Percentiles rank a stretch among this genome's conserved stretches.
phyloP scores from a whole-genome alignment of 2,329 filamentous ascomycete species.

The Pseudocercospora musae region DNA sequence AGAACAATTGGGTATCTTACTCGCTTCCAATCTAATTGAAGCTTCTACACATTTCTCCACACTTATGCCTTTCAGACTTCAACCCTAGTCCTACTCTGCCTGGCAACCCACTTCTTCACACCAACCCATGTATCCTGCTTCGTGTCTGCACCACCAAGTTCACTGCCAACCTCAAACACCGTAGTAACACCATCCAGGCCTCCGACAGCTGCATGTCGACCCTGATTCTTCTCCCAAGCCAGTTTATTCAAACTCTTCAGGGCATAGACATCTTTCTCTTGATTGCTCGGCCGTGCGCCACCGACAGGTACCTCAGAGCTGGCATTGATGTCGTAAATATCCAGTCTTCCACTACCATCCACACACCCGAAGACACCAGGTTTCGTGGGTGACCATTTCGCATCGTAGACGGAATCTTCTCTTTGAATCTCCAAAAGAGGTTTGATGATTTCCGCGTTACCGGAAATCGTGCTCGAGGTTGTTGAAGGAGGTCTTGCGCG shows the following conservation, averaged over 20 bases:
- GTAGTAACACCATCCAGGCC: constrained; percentile 88
- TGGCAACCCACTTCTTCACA: constrained; percentile 83
- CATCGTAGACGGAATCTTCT: constrained; percentile 96
- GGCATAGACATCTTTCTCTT: constrained; percentile 40
- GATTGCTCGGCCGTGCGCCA: constrained; percentile 53
- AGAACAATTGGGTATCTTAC: constrained; percentile 3
- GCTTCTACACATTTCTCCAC: not conserved
- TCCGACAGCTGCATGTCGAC: constrained; percentile 80
- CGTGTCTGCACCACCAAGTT: constrained; percentile 76
- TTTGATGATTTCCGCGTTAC: constrained; percentile 36
- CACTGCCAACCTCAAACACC: constrained; percentile 84
- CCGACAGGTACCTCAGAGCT: constrained; percentile 91
- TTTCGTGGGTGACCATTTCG: constrained; percentile 89
- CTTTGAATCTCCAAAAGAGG: constrained; percentile 87
- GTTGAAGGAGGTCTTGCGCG: constrained; percentile 80
- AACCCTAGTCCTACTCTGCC: constrained; percentile 28
- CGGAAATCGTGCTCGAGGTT: constrained; percentile 52
- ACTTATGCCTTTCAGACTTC: constrained; percentile 13
- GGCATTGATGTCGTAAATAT: constrained; percentile 91
- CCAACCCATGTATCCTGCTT: constrained; percentile 83
- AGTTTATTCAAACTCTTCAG: constrained; percentile 85
- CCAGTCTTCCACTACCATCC: constrained; percentile 85
- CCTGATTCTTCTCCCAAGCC: constrained; percentile 88
- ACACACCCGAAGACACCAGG: constrained; percentile 93
- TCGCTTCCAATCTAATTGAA: not conserved